These are phyloP conservation scores for Aspergillus jensenii DNA, from an alignment of 2,329 filamentous ascomycete genomes.

Conservation along the genomic window DNA sequence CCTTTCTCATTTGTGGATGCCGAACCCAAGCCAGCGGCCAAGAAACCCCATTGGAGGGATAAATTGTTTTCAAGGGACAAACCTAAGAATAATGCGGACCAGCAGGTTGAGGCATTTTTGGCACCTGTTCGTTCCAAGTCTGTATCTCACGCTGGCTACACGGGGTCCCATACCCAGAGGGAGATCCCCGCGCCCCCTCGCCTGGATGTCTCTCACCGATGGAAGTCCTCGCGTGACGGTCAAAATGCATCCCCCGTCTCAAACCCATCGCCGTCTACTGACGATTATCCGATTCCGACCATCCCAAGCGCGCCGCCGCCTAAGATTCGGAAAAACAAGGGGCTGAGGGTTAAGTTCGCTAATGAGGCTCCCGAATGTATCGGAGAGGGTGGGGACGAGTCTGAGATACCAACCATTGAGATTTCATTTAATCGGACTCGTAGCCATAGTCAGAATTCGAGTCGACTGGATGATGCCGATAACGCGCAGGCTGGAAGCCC, in stretches of 20 bases:
- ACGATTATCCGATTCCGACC: conserved; percentile 22
- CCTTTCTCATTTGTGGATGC: conserved; percentile 36
- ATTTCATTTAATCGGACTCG: conserved; percentile 56
- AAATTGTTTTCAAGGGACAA: conserved; percentile 51
- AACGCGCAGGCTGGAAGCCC: conserved; percentile 22
- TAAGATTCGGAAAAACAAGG: conserved; percentile 57
- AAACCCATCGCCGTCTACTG: conserved; percentile 19
- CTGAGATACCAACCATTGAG: conserved; percentile 68
- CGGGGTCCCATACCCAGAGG: conserved; percentile 23
- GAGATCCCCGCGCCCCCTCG: conserved; percentile 31
- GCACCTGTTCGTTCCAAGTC: conserved; percentile 51
- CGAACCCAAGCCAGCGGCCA: conserved; percentile 32
- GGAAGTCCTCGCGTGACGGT: conserved; percentile 30
- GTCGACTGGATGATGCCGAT: conserved; percentile 20
- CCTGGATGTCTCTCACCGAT: conserved; percentile 36
- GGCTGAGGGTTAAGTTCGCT: conserved; percentile 71
- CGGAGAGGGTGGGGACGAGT: conserved; percentile 88
- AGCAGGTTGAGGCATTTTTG: conserved; percentile 58
- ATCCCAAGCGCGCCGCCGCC: conserved; percentile 22
- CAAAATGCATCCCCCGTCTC: conserved; percentile 18
- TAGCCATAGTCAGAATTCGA: conserved; percentile 20
- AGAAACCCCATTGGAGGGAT: conserved; percentile 47
- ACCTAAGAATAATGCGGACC: conserved; percentile 38
- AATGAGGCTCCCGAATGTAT: conserved; percentile 76
- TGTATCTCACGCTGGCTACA: conserved; percentile 16